Evolutionary conservation across 2,329 filamentous ascomycete species (phyloP), one percentile per base, ranked within the genome.

Genomic region (Fusarium guadeloupense): DNA sequence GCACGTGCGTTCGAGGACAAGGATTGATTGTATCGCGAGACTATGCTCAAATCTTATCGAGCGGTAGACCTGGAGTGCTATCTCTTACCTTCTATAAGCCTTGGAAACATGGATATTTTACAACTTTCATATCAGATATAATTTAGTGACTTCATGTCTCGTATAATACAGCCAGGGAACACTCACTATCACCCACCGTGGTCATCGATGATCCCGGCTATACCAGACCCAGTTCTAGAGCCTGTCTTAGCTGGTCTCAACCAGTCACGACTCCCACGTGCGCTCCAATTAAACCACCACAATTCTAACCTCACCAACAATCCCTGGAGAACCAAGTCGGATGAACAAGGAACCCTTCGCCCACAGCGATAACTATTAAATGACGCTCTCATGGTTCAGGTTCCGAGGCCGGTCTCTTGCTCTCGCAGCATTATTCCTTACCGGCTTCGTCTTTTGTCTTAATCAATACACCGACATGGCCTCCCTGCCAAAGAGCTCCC

Each of bases 251-350:
- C 8, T 23, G 37, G 37, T 59, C 44, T 48, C 42, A 37, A 12
- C 62, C 62, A 65, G 34, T 66, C 48, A 48, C 42, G 25, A 45
- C 38, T 42, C 20, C 25, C 62, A 65, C 62, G 62, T 65, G 62
- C 46, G 9, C 53, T 54, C 58, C 47, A 62, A 62, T 54, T 43
- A 50, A 49, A 54, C 35, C 41, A 26, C 41, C 28, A 62, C 54
- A 54, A 59, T 59, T 43, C 54, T 45, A 54, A 37, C 46, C 5
- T 43, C 45, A 38, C 33, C 14, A 7, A 17, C 30, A 38, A 37
- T 33, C 20, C 43, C 20, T 12, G 35, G n/a, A 40, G 26, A 26
- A 30, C 20, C 34, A 19, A 40, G n/a, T 37, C 37, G 13, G 30
- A 17, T 34, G 28, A 48, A 35, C 28, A 31, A 30, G 26, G 1